Base-by-base conservation (phyloP, 768 basidiomycete genomes). In the Kwoniella pini region DNA sequence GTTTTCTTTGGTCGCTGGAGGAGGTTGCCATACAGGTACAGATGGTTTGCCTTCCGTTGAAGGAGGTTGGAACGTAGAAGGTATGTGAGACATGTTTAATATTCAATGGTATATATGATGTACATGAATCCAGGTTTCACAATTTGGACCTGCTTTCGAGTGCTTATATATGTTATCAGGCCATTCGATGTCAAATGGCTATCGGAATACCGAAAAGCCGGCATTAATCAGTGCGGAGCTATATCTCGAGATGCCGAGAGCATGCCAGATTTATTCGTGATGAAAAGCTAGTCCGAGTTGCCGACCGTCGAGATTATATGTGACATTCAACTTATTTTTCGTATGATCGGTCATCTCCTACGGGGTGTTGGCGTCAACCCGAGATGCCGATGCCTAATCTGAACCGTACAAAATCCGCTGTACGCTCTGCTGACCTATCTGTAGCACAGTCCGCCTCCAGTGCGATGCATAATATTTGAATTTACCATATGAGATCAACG, bases 11-110 rank as follows among this genome's bases (percentile, higher is more conserved):
- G 49, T 52, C 11, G 58, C 36, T 19, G 58, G 38, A 15, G 58
- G 58, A n/a, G 58, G 21, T 12, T n/a, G 39, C 58, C 58, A 60
- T 31, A 30, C 30, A n/a, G 36, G 36, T 17, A 60, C 49, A 42
- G 42, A 60, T 5, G 58, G 58, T 33, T 60, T 60, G 24, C 50
- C 50, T 0, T 42, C n/a, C 17, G 46, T 39, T 15, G 42, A 46
- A 33, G 43, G 43, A 11, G 42, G 42, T 31, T 33, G 28, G 27
- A 56, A 56, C 43, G 54, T 56, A 24, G 45, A 46, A 4, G 19
- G 45, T 13, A 46, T 46, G 11, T 46, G 22, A 24, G 45, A 26
- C 45, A 46, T 46, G 5, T 46, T 46, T 13, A 24, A 9, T 15
- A 24, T 13, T n/a, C 15, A 12, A 19, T 24, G 21, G 45, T 15